Evolutionary conservation across 129 eudicot genomes (phyloP).

Genomic region (Flaveria brownii): DNA sequence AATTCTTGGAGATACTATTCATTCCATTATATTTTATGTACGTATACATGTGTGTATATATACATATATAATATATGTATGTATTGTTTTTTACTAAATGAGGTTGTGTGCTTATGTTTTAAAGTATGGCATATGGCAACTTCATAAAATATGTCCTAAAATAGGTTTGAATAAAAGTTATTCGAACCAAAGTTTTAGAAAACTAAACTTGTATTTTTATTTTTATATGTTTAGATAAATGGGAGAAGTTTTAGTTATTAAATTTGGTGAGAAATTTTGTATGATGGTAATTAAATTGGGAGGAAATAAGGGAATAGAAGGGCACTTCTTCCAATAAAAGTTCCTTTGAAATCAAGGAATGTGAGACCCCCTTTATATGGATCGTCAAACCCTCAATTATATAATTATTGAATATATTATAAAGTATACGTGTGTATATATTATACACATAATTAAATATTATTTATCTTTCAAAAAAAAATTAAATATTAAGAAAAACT

Average conservation of each 20-base stretch:
- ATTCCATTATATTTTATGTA: not conserved
- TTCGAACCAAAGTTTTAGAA: too few species aligned
- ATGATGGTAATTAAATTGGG: slow-evolving; percentile 26
- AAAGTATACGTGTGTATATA: not conserved
- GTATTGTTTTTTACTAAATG: too few species aligned
- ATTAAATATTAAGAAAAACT: too few species aligned
- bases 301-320: slow-evolving; percentile 38
- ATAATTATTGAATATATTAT: not conserved
- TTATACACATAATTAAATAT: not conserved
- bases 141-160: too few species aligned
- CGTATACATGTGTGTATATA: not conserved
- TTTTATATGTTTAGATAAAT: not conserved
- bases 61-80: not conserved
- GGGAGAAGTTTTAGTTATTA: not conserved
- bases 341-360: slow-evolving; percentile 66
- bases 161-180: too few species aligned
- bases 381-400: slow-evolving; percentile 61
- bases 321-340: slow-evolving; percentile 51
- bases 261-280: slow-evolving; percentile 34
- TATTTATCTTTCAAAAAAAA: too few species aligned
- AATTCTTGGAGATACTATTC: slow-evolving; percentile 4
- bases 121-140: too few species aligned
- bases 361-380: slow-evolving; percentile 52
- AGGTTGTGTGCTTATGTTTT: too few species aligned
- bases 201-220: not conserved